A percentile compares a stretch with the other conserved stretches of the same genome.
Evolutionary conservation across 2,329 filamentous ascomycete species (phyloP).

Genomic region (Beauveria pseudobassiana): DNA sequence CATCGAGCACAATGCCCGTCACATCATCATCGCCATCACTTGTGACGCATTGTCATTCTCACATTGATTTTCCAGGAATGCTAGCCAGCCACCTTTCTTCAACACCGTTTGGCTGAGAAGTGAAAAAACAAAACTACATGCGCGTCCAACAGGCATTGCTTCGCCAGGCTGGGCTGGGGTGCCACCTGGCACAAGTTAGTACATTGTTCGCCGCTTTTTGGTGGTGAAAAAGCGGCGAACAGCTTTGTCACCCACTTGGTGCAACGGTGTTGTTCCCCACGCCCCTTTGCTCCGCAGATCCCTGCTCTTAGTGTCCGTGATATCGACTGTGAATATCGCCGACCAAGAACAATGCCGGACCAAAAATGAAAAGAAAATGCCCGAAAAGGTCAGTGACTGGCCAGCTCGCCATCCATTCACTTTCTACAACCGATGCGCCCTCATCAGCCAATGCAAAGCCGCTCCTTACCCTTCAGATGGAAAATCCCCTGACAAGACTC

Average conservation of each 20-base stretch:
- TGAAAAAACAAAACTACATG: too few relatives aligned
- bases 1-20: neutral
- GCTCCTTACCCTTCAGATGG: neutral
- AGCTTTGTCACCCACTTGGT: too few relatives aligned
- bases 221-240: too few relatives aligned
- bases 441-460: neutral
- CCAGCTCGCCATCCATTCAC: neutral
- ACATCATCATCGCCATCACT: neutral
- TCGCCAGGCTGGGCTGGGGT: neutral
- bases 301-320: neutral
- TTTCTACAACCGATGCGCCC: neutral
- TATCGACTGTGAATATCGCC: neutral
- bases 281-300: neutral
- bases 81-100: neutral
- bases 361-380: too few relatives aligned
- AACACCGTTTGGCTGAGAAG: neutral
- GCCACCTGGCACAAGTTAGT: too few relatives aligned
- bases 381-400: too few relatives aligned
- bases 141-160: neutral
- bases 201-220: too few relatives aligned
- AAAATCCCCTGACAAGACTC: neutral
- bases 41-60: neutral
- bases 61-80: neutral
- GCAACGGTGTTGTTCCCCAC: neutral
- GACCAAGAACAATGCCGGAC: too few relatives aligned